phyloP scores from a whole-genome alignment of 345 rosid genomes.

The Eucalyptus brandiana region DNA sequence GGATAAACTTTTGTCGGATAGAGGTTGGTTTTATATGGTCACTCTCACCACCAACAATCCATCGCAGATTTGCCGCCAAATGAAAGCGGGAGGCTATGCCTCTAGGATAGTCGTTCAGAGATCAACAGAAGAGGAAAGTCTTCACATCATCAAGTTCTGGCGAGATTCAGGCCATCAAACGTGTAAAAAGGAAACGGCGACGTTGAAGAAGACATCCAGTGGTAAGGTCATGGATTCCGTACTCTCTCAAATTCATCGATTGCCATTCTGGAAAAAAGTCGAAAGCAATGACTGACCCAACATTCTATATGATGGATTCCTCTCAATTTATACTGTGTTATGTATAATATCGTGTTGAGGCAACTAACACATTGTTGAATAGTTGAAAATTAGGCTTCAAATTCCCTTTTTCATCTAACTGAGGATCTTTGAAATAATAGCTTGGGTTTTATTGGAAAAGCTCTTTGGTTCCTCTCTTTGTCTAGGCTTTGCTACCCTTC shows the following conservation, averaged over 20 bases:
- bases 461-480: not conserved
- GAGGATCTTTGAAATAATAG: not conserved
- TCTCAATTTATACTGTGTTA: not conserved
- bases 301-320: not conserved
- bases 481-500: not conserved
- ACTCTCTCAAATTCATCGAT: slow-evolving; percentile 13
- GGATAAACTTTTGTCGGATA: slow-evolving; percentile 43
- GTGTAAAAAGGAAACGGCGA: not conserved
- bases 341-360: not conserved
- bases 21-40: slow-evolving; percentile 74
- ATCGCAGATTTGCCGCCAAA: slow-evolving; percentile 43
- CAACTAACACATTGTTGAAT: not conserved
- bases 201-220: not conserved
- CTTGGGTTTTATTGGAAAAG: not conserved
- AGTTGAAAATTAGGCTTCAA: not conserved
- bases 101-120: slow-evolving; percentile 62
- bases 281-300: not conserved
- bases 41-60: slow-evolving; percentile 25
- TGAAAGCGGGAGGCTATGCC: slow-evolving; percentile 63
- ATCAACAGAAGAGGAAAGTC: slow-evolving; percentile 33
- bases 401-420: not conserved
- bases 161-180: slow-evolving; percentile 16
- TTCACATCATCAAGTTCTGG: slow-evolving; percentile 35
- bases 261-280: slow-evolving; percentile 1
- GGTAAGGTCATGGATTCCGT: slow-evolving; percentile 10